A percentile compares a stretch with the other conserved stretches of the same genome.
phyloP scores from a whole-genome alignment of 2,329 filamentous ascomycete genomes.

The Fusarium bactridioides region DNA sequence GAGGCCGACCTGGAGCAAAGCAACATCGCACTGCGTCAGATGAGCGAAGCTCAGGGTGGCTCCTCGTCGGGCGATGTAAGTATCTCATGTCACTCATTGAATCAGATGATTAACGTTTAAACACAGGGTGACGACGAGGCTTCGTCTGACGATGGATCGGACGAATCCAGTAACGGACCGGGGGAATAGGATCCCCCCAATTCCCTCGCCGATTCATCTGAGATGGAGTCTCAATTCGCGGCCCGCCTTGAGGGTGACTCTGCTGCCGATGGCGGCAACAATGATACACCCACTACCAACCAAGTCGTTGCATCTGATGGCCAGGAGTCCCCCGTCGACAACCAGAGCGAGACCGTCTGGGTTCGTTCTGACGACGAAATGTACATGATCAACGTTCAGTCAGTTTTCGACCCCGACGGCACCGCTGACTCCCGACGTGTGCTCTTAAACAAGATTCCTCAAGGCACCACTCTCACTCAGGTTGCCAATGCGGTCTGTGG shows the following conservation, averaged over 20 bases:
- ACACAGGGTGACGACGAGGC: background rate
- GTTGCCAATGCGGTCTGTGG: slow-evolving; percentile 29
- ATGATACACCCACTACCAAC: background rate
- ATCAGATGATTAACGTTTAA: background rate
- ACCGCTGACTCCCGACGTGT: slow-evolving; percentile 32
- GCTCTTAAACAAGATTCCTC: slow-evolving; percentile 36
- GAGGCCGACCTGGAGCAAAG: background rate
- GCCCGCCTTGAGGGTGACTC: background rate
- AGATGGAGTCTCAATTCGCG: accelerated
- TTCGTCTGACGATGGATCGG: background rate
- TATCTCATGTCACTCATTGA: too few relatives aligned
- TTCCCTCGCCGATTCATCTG: accelerated
- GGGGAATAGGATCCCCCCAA: background rate
- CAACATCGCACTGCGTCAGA: background rate
- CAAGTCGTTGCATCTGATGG: background rate
- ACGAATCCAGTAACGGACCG: background rate
- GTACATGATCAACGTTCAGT: background rate
- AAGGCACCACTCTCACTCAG: slow-evolving; percentile 1
- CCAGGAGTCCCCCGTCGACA: accelerated
- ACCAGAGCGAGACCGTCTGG: background rate
- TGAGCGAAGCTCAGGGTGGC: background rate
- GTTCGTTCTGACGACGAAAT: accelerated
- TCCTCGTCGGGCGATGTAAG: background rate
- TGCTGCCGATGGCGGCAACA: background rate
- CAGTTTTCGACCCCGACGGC: background rate